Conservation (phyloP, 2,329 filamentous ascomycete genomes). For the Fonsecaea erecta region DNA sequence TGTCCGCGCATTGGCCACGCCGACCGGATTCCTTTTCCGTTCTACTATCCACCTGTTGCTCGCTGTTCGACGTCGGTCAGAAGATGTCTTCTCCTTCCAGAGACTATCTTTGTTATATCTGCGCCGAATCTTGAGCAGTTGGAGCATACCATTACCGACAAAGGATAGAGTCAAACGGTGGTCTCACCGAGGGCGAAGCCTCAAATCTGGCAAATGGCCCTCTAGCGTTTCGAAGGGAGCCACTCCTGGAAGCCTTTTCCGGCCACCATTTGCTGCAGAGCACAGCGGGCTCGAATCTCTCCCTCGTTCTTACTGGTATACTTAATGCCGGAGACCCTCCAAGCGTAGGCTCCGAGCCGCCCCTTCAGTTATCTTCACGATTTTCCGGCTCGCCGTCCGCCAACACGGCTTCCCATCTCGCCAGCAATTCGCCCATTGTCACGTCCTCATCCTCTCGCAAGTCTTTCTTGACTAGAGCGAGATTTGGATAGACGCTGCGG, state of each 20-base stretch:
- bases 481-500: slow-evolving; percentile 12
- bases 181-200: background rate
- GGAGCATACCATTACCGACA: background rate
- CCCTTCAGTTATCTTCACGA: background rate
- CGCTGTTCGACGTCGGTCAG: background rate
- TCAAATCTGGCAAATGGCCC: background rate
- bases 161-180: background rate
- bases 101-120: background rate
- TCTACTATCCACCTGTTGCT: background rate
- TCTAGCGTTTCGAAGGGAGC: background rate
- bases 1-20: background rate
- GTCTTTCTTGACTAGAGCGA: slow-evolving; percentile 9
- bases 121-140: background rate
- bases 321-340: background rate
- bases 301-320: slow-evolving; percentile 3
- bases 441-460: background rate
- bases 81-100: background rate
- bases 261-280: background rate
- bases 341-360: background rate
- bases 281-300: background rate
- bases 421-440: slow-evolving; percentile 13
- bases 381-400: background rate
- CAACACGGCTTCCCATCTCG: slow-evolving; percentile 4
- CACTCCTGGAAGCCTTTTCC: slow-evolving; percentile 1
- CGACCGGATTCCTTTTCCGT: background rate